These are phyloP conservation scores for Gossypium trilobum DNA, from an alignment of 441 rosid species.

Conservation along the genomic window DNA sequence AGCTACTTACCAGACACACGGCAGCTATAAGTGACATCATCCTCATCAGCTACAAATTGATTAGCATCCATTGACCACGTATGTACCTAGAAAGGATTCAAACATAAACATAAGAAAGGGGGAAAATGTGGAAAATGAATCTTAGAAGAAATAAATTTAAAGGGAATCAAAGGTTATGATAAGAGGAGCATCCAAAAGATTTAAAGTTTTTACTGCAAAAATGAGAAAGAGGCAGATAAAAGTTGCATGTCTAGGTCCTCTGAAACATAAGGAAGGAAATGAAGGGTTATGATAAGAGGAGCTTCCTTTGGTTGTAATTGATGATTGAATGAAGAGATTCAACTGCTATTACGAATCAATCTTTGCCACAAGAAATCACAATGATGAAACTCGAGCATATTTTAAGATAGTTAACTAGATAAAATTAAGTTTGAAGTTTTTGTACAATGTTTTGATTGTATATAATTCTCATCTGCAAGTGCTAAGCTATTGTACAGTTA, in stretches of 20 bases:
- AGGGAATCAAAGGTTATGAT: background rate
- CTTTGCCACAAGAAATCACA: background rate
- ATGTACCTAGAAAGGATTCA: slow-evolving; percentile 47
- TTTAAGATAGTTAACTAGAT: background rate
- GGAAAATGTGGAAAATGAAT: slow-evolving; percentile 9
- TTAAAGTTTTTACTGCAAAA: background rate
- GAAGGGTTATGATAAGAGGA: background rate
- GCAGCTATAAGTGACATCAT: slow-evolving; percentile 79
- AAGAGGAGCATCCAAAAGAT: background rate
- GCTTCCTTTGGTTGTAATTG: background rate
- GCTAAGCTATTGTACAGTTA: background rate
- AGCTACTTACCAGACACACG: slow-evolving; percentile 76
- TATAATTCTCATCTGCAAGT: background rate
- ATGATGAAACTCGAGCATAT: background rate
- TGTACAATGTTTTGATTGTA: background rate
- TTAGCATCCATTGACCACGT: slow-evolving; percentile 82
- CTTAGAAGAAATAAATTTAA: background rate
- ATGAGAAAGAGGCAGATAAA: background rate
- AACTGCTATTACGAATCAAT: background rate
- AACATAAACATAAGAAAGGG: slow-evolving; percentile 10
- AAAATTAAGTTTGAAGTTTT: background rate
- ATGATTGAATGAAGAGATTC: background rate
- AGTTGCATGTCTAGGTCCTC: background rate
- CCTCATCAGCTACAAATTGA: slow-evolving; percentile 88
- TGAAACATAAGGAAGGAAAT: background rate